phyloP scores from a whole-genome alignment of 1,139 yeast species.

The Arxiozyma heterogenica region DNA sequence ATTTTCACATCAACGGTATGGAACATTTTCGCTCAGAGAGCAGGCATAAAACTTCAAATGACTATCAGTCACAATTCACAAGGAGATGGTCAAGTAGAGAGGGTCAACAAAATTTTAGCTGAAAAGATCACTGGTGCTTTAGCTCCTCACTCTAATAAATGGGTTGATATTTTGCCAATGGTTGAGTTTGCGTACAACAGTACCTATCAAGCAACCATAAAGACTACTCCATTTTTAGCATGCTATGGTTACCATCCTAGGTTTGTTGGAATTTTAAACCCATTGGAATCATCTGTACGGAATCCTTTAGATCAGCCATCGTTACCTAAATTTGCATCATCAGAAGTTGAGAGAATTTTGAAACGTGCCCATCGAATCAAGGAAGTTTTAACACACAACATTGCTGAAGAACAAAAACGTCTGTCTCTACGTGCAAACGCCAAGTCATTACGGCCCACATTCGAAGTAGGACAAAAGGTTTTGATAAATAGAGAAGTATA shows the following conservation, averaged over 20 bases:
- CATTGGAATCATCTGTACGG: neutral
- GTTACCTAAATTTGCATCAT: neutral
- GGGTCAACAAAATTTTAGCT: neutral
- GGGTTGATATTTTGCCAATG: neutral
- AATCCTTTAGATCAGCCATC: neutral
- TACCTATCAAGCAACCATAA: conserved; percentile 4
- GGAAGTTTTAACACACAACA: neutral
- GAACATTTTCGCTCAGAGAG: neutral
- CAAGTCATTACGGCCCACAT: neutral
- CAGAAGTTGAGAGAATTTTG: neutral
- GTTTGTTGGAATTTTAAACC: neutral
- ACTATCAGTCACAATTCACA: conserved; percentile 1
- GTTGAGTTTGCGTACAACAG: conserved; percentile 1
- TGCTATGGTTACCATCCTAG: neutral
- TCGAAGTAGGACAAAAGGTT: neutral
- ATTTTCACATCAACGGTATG: neutral
- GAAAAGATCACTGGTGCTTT: conserved; percentile 8
- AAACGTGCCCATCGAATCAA: neutral
- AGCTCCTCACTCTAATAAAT: conserved; percentile 16
- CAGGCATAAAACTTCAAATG: neutral
- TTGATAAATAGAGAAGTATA: neutral
- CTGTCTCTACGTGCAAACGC: neutral
- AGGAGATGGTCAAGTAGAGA: conserved; percentile 2
- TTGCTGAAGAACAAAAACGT: neutral
- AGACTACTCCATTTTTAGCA: conserved; percentile 2